A percentile compares a stretch with the other conserved stretches of the same genome.
These are phyloP conservation scores for Phalaenopsis aphrodite DNA, from an alignment of 106 monocot genomes.

Conservation along the genomic window DNA sequence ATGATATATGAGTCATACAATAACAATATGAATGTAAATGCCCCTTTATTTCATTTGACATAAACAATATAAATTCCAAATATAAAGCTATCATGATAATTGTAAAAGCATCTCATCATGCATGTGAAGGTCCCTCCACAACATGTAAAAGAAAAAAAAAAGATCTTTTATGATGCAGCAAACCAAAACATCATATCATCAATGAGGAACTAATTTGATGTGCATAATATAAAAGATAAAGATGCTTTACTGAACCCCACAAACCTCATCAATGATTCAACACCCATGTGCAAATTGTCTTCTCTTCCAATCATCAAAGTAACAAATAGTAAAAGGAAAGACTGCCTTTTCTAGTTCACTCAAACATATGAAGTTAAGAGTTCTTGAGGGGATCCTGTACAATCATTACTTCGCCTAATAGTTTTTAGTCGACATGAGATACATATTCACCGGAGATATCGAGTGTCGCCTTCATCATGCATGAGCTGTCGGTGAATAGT, in stretches of 20 bases:
- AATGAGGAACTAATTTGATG: background rate
- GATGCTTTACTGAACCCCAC: conserved; percentile 1
- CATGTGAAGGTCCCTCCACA: background rate
- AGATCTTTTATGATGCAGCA: background rate
- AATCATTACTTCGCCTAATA: no score
- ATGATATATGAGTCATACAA: no score
- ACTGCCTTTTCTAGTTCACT: no score
- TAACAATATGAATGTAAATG: no score
- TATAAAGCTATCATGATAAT: background rate
- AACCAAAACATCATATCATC: background rate
- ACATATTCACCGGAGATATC: no score
- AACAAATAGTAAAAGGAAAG: background rate
- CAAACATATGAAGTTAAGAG: no score
- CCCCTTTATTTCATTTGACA: no score
- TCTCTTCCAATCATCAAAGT: background rate
- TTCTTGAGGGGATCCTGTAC: no score
- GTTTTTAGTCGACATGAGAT: no score
- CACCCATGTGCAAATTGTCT: background rate
- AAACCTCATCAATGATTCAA: background rate
- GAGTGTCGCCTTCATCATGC: no score
- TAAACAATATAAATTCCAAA: no score
- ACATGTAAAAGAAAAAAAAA: background rate
- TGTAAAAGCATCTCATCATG: background rate
- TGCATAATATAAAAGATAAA: background rate
- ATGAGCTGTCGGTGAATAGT: no score